Base-by-base conservation (phyloP, 306 rosid species). In the Cajanus cajan region DNA sequence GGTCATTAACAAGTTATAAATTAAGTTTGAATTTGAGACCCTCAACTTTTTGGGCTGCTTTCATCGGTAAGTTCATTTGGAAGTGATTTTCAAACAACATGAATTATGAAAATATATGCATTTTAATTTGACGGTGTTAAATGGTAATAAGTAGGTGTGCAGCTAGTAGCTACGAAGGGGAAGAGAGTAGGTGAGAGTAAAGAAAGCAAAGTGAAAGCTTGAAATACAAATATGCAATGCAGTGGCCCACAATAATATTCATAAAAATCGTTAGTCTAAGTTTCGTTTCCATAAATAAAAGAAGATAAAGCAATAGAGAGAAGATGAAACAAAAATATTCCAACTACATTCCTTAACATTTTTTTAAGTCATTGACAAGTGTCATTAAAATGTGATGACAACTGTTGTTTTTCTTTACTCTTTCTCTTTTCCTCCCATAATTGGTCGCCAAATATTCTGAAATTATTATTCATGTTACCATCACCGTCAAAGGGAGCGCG, bases 251-350 rank as follows among this genome's bases (percentile, higher is more conserved):
- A n/a, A n/a, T n/a, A 11, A 47, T 8, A 43, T 69, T 39, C 34
- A 18, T 24, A 2, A 71, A 71, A 61, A n/a, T 6, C 45, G 41
- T 59, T 61, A 61, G 7, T 43, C 13, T 19, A 52, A 37, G 51
- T 45, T 34, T 45, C 0, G 4, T 74, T 36, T 77, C 43, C 18
- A 11, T 77, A 67, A 77, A 48, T 22, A 9, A 55, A 57, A 57
- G 62, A 12, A 11, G 47, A 58, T 70, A 79, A 79, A 79, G 83
- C 39, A 4, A 55, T 4, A n/a, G 5, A 63, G 0, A 50, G 83
- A 62, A 24, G 31, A n/a, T 15, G 34, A 21, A 55, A 57, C 15
- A 34, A 15, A 57, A 57, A 34, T 31, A 57, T 58, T 61, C 44
- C 52, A 47, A 34, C 24, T 57, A 66, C 11, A 44, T 58, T 59